These are phyloP conservation scores for Blechomonas ayalai DNA, from an alignment of 208 protist species.

Conservation along the genomic window DNA sequence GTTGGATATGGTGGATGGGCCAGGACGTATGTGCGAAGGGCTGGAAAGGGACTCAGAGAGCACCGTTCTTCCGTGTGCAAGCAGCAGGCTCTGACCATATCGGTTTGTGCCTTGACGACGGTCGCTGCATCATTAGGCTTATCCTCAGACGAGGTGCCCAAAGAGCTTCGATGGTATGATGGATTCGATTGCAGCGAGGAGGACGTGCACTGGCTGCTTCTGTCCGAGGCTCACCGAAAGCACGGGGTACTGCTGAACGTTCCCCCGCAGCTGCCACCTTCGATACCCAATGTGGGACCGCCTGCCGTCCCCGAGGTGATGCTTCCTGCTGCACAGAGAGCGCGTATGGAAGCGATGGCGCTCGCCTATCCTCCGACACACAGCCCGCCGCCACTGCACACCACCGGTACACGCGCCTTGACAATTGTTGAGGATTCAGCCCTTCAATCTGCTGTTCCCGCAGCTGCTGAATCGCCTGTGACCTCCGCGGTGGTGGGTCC, in stretches of 20 bases:
- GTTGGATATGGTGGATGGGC: too few relatives aligned
- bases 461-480: neutral
- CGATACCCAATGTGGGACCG: conserved; percentile 9
- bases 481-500: neutral
- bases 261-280: conserved; percentile 63
- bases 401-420: conserved; percentile 34
- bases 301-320: conserved; percentile 40
- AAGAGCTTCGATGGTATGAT: conserved; percentile 15
- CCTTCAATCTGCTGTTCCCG: neutral
- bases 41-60: too few relatives aligned
- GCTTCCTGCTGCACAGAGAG: conserved; percentile 22
- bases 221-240: conserved; percentile 63
- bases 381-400: conserved; percentile 33
- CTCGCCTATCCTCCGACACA: conserved; percentile 36
- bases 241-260: conserved; percentile 70
- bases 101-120: too few relatives aligned
- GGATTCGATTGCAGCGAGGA: conserved; percentile 9
- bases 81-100: too few relatives aligned
- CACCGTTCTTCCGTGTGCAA: too few relatives aligned
- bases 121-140: too few relatives aligned
- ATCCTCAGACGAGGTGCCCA: neutral
- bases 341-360: conserved; percentile 20
- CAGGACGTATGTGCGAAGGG: too few relatives aligned
- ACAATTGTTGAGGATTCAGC: conserved; percentile 1
- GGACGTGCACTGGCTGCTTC: conserved; percentile 43